These are phyloP conservation scores for Simplicillium sp. DNA, from an alignment of 2,329 filamentous ascomycete genomes.

Conservation along the genomic window DNA sequence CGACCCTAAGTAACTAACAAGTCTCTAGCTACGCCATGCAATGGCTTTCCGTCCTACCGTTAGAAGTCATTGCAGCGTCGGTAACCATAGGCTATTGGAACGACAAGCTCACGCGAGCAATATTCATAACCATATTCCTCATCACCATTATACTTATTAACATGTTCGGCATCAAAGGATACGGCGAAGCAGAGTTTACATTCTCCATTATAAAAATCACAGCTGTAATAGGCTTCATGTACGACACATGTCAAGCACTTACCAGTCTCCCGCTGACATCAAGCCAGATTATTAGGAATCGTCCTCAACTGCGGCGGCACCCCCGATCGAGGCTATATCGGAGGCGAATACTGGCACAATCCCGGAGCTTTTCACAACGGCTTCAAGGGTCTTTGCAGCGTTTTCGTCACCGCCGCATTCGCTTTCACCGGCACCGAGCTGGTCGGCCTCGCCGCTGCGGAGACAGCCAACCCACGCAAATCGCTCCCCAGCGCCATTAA, in stretches of 20 bases:
- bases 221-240: constrained; percentile 84
- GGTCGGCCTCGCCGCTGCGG: constrained; percentile 67
- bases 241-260: constrained; percentile 29
- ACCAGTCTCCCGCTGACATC: background rate
- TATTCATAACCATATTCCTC: constrained; percentile 79
- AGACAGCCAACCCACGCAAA: constrained; percentile 71
- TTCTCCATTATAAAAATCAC: constrained; percentile 81
- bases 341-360: constrained; percentile 63
- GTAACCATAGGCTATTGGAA: constrained; percentile 81
- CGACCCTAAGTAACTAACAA: background rate
- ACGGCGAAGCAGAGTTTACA: constrained; percentile 82
- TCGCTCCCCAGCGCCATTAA: constrained; percentile 80
- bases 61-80: constrained; percentile 81
- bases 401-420: constrained; percentile 70
- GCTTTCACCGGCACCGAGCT: constrained; percentile 69
- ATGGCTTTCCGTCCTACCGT: constrained; percentile 74
- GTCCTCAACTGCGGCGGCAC: constrained; percentile 79
- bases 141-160: constrained; percentile 71
- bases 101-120: constrained; percentile 51
- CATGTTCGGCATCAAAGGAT: constrained; percentile 78
- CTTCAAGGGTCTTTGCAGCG: constrained; percentile 73
- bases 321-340: constrained; percentile 66
- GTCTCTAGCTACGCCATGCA: constrained; percentile 65
- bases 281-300: constrained; percentile 64
- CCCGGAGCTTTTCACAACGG: constrained; percentile 81